A percentile compares a stretch with the other conserved stretches of the same genome.
Conservation (phyloP, 2,329 filamentous ascomycete species). For the Pseudogymnoascus sp. region DNA sequence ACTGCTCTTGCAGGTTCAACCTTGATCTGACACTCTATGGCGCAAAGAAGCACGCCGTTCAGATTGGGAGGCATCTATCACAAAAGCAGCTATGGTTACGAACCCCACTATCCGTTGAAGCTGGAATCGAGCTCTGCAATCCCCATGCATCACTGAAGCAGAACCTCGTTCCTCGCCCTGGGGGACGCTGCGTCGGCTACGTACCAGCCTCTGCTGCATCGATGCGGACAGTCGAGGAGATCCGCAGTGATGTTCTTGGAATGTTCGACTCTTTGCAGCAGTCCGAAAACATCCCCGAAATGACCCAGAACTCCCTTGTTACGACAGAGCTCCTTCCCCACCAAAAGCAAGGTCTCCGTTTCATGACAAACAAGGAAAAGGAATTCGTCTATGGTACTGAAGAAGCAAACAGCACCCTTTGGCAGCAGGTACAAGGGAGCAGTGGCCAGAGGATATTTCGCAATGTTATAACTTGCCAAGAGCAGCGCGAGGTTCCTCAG, state of each 20-base stretch:
- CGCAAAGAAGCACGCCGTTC: constrained; percentile 53
- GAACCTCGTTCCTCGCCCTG: constrained; percentile 19
- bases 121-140: constrained; percentile 64
- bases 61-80: constrained; percentile 60
- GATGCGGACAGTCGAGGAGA: constrained; percentile 70
- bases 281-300: constrained; percentile 65
- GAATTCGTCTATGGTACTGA: constrained; percentile 51
- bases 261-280: constrained; percentile 81
- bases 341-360: constrained; percentile 83
- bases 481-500: constrained; percentile 49
- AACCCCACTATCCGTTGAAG: constrained; percentile 56
- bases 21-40: constrained; percentile 75
- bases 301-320: constrained; percentile 55
- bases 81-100: constrained; percentile 60
- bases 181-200: constrained; percentile 26
- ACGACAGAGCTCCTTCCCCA: constrained; percentile 67
- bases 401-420: constrained; percentile 62
- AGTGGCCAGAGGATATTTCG: constrained; percentile 57
- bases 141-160: constrained; percentile 46
- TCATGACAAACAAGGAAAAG: constrained; percentile 73
- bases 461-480: constrained; percentile 77
- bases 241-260: constrained; percentile 71
- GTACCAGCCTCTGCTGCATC: constrained; percentile 24
- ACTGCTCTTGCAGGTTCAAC: constrained; percentile 50
- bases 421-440: constrained; percentile 53